Conservation (phyloP, 768 basidiomycete species). For the Agaricus bisporus region DNA sequence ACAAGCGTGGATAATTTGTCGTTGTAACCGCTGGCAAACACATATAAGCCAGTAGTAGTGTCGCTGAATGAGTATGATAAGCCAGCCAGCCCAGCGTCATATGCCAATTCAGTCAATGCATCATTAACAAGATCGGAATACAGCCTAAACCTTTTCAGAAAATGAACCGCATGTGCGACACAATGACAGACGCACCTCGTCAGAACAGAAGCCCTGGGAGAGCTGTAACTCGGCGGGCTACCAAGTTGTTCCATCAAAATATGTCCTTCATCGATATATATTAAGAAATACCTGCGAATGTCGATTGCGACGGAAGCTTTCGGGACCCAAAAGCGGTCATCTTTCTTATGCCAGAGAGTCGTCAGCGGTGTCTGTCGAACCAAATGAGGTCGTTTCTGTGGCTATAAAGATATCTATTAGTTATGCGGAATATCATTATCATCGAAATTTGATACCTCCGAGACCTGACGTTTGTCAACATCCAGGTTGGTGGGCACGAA, state of each 20-base stretch:
- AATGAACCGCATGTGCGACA: background rate
- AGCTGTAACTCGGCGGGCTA: slow-evolving; percentile 53
- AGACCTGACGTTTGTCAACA: slow-evolving; percentile 68
- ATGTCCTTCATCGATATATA: background rate
- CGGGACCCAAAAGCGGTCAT: slow-evolving; percentile 95
- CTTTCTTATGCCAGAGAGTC: slow-evolving; percentile 93
- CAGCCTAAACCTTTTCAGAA: slow-evolving; percentile 39
- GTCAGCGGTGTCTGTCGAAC: slow-evolving; percentile 67
- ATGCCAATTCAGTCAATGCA: slow-evolving; percentile 83
- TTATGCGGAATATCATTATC: background rate
- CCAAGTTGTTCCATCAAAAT: background rate
- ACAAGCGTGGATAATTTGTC: slow-evolving; percentile 81
- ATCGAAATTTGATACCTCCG: slow-evolving; percentile 40
- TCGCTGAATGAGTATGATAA: slow-evolving; percentile 65
- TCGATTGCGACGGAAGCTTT: slow-evolving; percentile 76
- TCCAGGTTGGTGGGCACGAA: slow-evolving; percentile 88
- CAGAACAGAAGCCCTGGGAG: slow-evolving; percentile 66
- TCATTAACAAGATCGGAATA: slow-evolving; percentile 85
- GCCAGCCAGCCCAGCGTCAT: slow-evolving; percentile 90
- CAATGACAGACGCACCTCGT: slow-evolving; percentile 45
- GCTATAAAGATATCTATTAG: slow-evolving; percentile 35
- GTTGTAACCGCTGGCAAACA: slow-evolving; percentile 81
- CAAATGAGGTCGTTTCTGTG: slow-evolving; percentile 66
- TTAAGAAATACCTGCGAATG: slow-evolving; percentile 54
- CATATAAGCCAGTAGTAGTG: slow-evolving; percentile 57